These are phyloP conservation scores for Pythium biforme DNA, from an alignment of 352 stramenopile species.

Conservation along the genomic window DNA sequence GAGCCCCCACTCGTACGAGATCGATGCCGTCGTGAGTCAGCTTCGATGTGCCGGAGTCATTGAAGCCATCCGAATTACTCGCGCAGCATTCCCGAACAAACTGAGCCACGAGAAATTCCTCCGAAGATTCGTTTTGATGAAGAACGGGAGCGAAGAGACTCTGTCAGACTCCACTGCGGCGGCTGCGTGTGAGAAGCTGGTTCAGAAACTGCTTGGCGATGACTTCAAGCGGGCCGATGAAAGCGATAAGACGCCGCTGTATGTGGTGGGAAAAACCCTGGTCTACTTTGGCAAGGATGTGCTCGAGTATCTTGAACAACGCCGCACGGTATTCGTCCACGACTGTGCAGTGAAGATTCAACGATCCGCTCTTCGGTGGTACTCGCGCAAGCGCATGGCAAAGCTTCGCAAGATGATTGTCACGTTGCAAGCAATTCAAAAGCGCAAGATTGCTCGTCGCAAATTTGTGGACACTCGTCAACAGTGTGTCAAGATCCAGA, in stretches of 20 bases:
- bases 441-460: constrained; percentile 40
- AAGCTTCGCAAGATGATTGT: constrained; percentile 52
- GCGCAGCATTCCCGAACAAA: constrained; percentile 91
- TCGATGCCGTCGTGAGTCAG: constrained; percentile 81
- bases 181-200: constrained; percentile 65
- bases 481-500: constrained; percentile 60
- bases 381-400: constrained; percentile 48
- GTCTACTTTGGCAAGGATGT: constrained; percentile 94
- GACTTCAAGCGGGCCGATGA: constrained; percentile 41
- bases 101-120: constrained; percentile 91
- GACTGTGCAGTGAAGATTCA: constrained; percentile 68
- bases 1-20: constrained; percentile 79
- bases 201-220: constrained; percentile 42
- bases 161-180: constrained; percentile 47
- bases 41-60: constrained; percentile 88
- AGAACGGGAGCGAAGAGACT: constrained; percentile 28
- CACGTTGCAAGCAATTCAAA: constrained; percentile 57
- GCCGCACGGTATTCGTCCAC: constrained; percentile 68
- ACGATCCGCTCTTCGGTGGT: constrained; percentile 47
- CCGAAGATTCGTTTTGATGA: constrained; percentile 78
- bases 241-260: constrained; percentile 45
- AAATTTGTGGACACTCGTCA: constrained; percentile 43
- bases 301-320: constrained; percentile 88
- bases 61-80: constrained; percentile 89
- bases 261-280: constrained; percentile 84